Base-by-base conservation (phyloP, 441 rosid genomes). In the Adansonia gregorii region DNA sequence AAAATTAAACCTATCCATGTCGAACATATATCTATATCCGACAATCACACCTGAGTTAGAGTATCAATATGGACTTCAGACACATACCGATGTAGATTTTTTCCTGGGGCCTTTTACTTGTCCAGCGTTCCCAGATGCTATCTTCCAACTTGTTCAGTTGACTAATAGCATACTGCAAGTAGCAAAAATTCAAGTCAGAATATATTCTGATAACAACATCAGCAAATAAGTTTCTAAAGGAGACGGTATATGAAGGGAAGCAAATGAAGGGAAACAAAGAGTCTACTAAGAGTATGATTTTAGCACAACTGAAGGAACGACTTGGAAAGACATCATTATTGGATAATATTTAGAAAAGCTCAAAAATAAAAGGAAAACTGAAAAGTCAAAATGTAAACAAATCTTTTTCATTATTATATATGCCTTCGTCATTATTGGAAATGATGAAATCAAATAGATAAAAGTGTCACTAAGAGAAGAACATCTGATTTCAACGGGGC, bases 101-200 rank as follows among this genome's bases (percentile, higher is more conserved):
- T 77, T 92, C 95, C 43, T 76, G 87, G 68, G 94, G 96, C 84
- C 79, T 89, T 81, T 85, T 91, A 78, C 74, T 86, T 63, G 84
- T 82, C 99, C 98, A 94, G 82, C 90, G 88, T 76, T 91, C 91
- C 90, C 89, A 90, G 75, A 96, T 91, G 93, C 94, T 92, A 76
- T 96, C 99, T 86, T 94, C 99, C 87, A 96, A 81, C 87, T 90
- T 96, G 81, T 87, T 92, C 78, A 94, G 89, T 83, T 96, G 99
- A 88, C 94, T 93, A 77, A 94, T 88, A 78, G 98, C 99, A 84
- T 93, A 94, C 99, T 96, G 94, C 78, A 43, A 78, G 78, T 9
- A 80, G 77, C 66, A 85, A 56, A 82, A 52, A 68, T 54, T 64
- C 67, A 67, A 63, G 70, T 76, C 31, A 78, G 78, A 54, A 41